These are phyloP conservation scores for Lactarius sanguifluus DNA, from an alignment of 768 basidiomycete species.

Conservation along the genomic window DNA sequence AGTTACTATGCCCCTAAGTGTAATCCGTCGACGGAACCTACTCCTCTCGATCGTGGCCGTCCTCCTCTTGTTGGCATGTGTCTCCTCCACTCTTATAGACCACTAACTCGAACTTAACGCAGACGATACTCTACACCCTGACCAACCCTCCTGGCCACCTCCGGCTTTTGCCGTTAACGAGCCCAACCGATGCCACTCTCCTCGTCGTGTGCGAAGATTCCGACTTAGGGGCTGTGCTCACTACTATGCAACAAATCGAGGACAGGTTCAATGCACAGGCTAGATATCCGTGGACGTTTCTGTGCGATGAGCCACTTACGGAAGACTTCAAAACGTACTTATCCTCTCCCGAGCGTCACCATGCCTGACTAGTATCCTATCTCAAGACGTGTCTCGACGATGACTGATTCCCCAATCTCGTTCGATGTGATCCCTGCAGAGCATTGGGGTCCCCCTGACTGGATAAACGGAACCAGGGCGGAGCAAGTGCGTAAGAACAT, in stretches of 20 bases:
- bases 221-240: constrained; percentile 46
- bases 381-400: constrained; percentile 50
- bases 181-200: constrained; percentile 56
- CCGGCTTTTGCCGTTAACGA: not conserved
- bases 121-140: not conserved
- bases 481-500: constrained; percentile 49
- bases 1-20: not conserved
- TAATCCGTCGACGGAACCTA: not conserved
- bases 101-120: not conserved
- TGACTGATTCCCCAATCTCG: constrained; percentile 61
- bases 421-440: constrained; percentile 76
- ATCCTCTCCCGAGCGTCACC: constrained; percentile 1
- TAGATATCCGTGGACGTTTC: constrained; percentile 61
- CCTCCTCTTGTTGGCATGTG: not conserved
- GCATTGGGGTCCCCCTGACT: constrained; percentile 77
- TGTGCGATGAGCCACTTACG: constrained; percentile 61
- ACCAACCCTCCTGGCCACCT: not conserved
- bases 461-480: constrained; percentile 58
- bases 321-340: constrained; percentile 51
- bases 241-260: constrained; percentile 56
- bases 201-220: constrained; percentile 53
- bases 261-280: constrained; percentile 57
- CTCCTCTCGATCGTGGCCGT: not conserved
- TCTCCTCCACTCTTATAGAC: not conserved
- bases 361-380: constrained; percentile 6